These are phyloP conservation scores for Pyricularia pennisetigena DNA, from an alignment of 2,329 filamentous ascomycete species.

Conservation along the genomic window DNA sequence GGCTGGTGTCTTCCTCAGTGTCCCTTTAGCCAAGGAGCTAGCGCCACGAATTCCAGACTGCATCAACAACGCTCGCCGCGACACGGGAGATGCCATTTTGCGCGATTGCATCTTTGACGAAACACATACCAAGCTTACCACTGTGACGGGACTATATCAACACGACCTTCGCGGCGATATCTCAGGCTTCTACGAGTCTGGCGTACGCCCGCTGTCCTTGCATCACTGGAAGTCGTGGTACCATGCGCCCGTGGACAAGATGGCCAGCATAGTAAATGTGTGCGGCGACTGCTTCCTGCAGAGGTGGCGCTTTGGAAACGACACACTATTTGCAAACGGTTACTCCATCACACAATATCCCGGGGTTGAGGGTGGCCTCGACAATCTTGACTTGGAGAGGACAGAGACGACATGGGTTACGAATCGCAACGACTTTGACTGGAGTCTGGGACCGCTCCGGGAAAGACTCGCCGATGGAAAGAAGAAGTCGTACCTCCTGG, in stretches of 20 bases:
- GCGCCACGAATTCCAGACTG: constrained; percentile 37
- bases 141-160: constrained; percentile 46
- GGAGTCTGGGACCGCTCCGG: constrained; percentile 42
- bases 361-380: constrained; percentile 16
- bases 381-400: constrained; percentile 29
- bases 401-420: constrained; percentile 45
- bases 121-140: constrained; percentile 41
- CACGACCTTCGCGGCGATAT: constrained; percentile 45
- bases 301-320: constrained; percentile 37
- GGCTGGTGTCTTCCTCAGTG: constrained; percentile 47
- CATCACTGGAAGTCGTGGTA: constrained; percentile 59
- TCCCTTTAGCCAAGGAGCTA: constrained; percentile 38
- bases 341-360: constrained; percentile 44
- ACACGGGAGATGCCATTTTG: constrained; percentile 44
- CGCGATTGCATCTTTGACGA: constrained; percentile 46
- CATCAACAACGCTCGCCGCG: constrained; percentile 27
- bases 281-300: constrained; percentile 51
- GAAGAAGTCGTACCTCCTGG: constrained; percentile 42
- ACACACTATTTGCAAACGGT: constrained; percentile 46
- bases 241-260: constrained; percentile 35
- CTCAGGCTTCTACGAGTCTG: constrained; percentile 51
- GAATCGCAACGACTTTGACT: constrained; percentile 35
- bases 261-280: constrained; percentile 36
- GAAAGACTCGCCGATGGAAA: constrained; percentile 20
- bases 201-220: constrained; percentile 41